Conservation (phyloP, 768 basidiomycete genomes). For the Tylopilus rubrobrunneus region DNA sequence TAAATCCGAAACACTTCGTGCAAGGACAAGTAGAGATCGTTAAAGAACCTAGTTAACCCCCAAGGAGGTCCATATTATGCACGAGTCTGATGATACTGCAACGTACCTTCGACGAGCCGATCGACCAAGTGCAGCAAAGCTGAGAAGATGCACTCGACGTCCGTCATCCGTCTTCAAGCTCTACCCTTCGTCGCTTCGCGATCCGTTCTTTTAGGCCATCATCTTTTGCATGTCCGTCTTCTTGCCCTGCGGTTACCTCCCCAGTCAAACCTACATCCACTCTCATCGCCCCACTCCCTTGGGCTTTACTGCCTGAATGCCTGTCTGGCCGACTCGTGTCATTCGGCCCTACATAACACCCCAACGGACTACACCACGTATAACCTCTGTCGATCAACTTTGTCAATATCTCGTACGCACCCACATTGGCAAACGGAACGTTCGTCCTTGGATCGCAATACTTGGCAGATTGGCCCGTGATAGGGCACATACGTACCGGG, state of each 20-base stretch:
- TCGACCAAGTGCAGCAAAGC: neutral
- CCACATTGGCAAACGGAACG: constrained; percentile 71
- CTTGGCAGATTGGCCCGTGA: constrained; percentile 73
- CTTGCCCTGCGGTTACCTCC: neutral
- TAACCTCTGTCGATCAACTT: constrained; percentile 63
- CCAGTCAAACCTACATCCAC: neutral
- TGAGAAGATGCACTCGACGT: neutral
- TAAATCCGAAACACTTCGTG: neutral
- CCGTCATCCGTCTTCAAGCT: constrained; percentile 2
- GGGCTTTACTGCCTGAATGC: neutral
- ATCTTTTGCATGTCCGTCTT: neutral
- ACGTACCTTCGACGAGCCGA: neutral
- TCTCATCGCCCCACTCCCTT: neutral
- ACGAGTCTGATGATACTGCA: neutral
- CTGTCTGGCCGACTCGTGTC: neutral
- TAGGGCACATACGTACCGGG: constrained; percentile 60
- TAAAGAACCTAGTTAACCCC: neutral
- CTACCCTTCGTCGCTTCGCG: constrained; percentile 15
- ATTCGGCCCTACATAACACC: constrained; percentile 37
- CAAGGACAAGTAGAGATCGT: neutral
- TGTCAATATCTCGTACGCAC: constrained; percentile 63
- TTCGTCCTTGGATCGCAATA: constrained; percentile 80
- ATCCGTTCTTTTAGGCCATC: constrained; percentile 9
- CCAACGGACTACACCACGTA: constrained; percentile 52
- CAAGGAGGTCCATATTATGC: neutral